Conservation (phyloP, 768 basidiomycete genomes). For the Lepiota venenata region DNA sequence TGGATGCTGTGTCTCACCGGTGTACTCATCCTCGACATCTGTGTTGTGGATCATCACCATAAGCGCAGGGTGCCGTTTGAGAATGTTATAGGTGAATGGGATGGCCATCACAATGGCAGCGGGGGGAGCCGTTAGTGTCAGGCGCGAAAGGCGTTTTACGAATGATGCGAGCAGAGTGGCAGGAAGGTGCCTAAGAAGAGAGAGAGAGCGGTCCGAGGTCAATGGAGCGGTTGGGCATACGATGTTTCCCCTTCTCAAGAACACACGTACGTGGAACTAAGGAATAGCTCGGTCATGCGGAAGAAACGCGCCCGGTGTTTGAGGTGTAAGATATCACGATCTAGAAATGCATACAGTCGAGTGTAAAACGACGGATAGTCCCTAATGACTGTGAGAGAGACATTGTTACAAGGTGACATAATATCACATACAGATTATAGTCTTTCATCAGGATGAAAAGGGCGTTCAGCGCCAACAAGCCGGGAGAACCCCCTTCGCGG, state of each 20-base stretch:
- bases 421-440: slow-evolving; percentile 71
- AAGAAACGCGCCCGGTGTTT: slow-evolving; percentile 96
- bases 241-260: not conserved
- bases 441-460: slow-evolving; percentile 88
- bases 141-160: slow-evolving; percentile 83
- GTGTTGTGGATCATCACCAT: slow-evolving; percentile 90
- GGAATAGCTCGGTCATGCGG: slow-evolving; percentile 85
- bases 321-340: slow-evolving; percentile 83
- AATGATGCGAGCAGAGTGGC: slow-evolving; percentile 92
- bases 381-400: slow-evolving; percentile 35
- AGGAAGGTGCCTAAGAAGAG: slow-evolving; percentile 65
- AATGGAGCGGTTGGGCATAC: not conserved
- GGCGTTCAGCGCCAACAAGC: slow-evolving; percentile 87
- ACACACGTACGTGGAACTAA: slow-evolving; percentile 79
- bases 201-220: not conserved
- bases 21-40: slow-evolving; percentile 30
- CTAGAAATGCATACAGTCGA: slow-evolving; percentile 85
- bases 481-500: slow-evolving; percentile 70
- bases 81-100: slow-evolving; percentile 91
- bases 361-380: slow-evolving; percentile 97
- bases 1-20: slow-evolving; percentile 24
- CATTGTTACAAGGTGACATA: not conserved
- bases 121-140: slow-evolving; percentile 84
- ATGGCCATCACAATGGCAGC: slow-evolving; percentile 88
- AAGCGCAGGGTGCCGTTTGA: slow-evolving; percentile 87